phyloP scores from a whole-genome alignment of 2,329 filamentous ascomycete genomes.

The Apiospora koreana region DNA sequence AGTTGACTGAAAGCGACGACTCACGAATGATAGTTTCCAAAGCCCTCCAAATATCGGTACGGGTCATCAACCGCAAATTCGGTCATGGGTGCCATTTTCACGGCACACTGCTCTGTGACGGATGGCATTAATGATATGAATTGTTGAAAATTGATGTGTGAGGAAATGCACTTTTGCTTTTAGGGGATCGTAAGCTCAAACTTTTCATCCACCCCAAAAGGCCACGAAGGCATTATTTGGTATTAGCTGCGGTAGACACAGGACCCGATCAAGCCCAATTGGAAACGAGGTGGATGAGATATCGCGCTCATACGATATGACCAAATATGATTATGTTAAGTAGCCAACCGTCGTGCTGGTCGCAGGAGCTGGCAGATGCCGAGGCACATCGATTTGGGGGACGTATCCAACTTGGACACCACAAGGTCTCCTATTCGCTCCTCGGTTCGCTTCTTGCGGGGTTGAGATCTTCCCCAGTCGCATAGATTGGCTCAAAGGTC shows the following conservation, averaged over 20 bases:
- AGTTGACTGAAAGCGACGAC: slow-evolving; percentile 20
- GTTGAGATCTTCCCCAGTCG: not conserved
- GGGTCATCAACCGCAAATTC: slow-evolving; percentile 34
- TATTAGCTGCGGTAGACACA: not conserved
- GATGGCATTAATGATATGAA: no score
- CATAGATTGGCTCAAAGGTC: not conserved
- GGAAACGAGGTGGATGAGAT: not conserved
- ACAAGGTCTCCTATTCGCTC: no score
- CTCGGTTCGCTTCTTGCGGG: no score
- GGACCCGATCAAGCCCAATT: not conserved
- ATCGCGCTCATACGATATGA: not conserved
- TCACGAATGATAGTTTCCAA: slow-evolving; percentile 69
- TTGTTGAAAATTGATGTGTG: not conserved
- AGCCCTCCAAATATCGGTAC: slow-evolving; percentile 70
- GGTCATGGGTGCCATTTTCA: slow-evolving; percentile 34
- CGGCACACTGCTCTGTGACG: not conserved
- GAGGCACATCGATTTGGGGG: not conserved
- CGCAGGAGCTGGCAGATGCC: not conserved
- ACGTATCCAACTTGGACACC: not conserved
- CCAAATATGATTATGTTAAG: not conserved
- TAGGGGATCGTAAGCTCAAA: not conserved
- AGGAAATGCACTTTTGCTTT: not conserved
- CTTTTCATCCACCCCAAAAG: not conserved
- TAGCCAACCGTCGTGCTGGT: not conserved
- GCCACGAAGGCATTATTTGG: not conserved